Evolutionary conservation across 345 rosid species (phyloP), one percentile per base, ranked within the genome.

Genomic region (Trapa incisa): DNA sequence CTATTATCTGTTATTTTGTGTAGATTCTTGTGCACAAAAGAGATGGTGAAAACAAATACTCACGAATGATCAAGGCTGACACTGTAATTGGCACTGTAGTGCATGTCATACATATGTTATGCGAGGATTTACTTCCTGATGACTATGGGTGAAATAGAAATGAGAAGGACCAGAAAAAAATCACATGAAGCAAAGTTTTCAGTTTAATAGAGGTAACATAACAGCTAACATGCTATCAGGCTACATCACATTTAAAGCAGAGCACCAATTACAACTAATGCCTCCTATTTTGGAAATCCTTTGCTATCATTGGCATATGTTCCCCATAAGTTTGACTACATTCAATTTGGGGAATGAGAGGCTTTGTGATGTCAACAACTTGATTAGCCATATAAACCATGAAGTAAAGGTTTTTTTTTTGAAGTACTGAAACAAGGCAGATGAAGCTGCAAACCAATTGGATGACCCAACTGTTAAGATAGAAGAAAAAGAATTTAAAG

Each of bases 61-160:
- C 85, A 91, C 99, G 96, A 75, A 64, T 94, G 99, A 86, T 94
- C 97, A 16, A 94, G 91, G 76, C 97, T 91, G 48, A 94, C 85
- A 29, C 85, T 74, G 76, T 81, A 72, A 89, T 87, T 69, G 99
- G 99, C 61, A 87, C 96, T 94, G 80, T 78, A 82, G 75, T 37
- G 43, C 6, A n/a, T 42, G 32, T 43, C 0, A 17, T 35, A 47
- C 63, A 33, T 36, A 58, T 58, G 35, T 58, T 6, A 58, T 32
- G 17, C 6, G 56, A 50, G 22, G 56, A 45, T n/a, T 54, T 22
- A 54, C 6, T 54, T 54, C 12, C 38, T 58, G 63, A 58, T 58
- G 3, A 58, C 11, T 5, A 8, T 32, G 38, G 37, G 2, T 50
- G 16, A 50, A 0, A 50, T 2, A n/a, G n/a, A 48, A 48, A 13